Evolutionary conservation across 495 filamentous ascomycete species (phyloP).

Genomic region (Chlorociboria aeruginascens): DNA sequence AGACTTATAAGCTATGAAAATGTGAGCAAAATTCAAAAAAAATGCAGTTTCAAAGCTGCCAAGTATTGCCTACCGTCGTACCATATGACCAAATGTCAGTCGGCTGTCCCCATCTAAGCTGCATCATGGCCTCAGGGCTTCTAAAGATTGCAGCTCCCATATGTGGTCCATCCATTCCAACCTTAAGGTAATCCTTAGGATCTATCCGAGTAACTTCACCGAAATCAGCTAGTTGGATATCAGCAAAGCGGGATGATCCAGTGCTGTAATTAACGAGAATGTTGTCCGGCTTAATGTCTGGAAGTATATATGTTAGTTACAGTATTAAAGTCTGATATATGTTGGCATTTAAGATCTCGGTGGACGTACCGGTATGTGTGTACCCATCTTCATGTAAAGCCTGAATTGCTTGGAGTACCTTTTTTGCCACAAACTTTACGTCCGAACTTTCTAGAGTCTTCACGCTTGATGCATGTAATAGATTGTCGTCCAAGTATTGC

Average conservation of each 20-base stretch:
- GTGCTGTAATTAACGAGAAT: slow-evolving; percentile 29
- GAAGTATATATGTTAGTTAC: slow-evolving; percentile 1
- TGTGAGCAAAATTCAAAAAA: slow-evolving; percentile 26
- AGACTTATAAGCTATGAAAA: slow-evolving; percentile 24
- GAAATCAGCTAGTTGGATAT: slow-evolving; percentile 29
- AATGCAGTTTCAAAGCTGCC: slow-evolving; percentile 9
- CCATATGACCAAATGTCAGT: slow-evolving; percentile 11
- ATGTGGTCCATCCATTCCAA: slow-evolving; percentile 24
- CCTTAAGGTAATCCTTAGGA: slow-evolving; percentile 18
- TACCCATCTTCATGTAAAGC: slow-evolving; percentile 28
- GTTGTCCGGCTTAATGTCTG: slow-evolving; percentile 33
- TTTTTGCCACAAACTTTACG: slow-evolving; percentile 30
- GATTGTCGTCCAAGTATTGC: slow-evolving; percentile 26
- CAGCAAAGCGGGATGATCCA: slow-evolving; percentile 22
- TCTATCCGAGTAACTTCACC: slow-evolving; percentile 25
- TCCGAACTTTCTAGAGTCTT: slow-evolving; percentile 27
- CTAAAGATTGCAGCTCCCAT: slow-evolving; percentile 28
- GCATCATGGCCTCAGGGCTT: slow-evolving; percentile 28
- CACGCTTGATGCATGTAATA: slow-evolving; percentile 14
- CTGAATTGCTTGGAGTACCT: slow-evolving; percentile 25
- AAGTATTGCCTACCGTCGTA: slow-evolving; percentile 4
- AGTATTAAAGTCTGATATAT: not conserved
- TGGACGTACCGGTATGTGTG: slow-evolving; percentile 27
- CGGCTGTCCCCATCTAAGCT: slow-evolving; percentile 18
- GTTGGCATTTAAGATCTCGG: not conserved